Conservation (phyloP, 2,329 filamentous ascomycete genomes). For the Coniochaeta pulveracea region DNA sequence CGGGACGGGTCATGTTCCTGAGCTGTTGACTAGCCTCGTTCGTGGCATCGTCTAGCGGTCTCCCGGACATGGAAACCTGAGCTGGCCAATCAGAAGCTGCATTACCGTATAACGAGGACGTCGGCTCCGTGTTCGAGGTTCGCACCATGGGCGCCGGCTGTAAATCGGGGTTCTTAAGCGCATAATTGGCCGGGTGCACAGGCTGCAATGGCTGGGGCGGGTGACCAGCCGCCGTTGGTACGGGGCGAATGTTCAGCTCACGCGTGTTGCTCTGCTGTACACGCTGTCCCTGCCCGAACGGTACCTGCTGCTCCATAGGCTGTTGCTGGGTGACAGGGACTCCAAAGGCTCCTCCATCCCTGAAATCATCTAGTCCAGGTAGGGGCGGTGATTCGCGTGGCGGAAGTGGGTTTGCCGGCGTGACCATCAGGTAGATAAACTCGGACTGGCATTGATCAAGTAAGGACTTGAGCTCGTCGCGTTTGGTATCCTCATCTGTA, state of each 20-base stretch:
- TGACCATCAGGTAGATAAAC: conserved; percentile 58
- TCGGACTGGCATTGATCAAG: conserved; percentile 55
- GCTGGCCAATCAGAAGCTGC: conserved; percentile 20
- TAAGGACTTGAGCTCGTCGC: conserved; percentile 46
- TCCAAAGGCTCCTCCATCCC: conserved; percentile 40
- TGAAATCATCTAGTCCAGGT: conserved; percentile 47
- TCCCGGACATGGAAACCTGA: conserved; percentile 13
- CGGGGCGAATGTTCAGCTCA: conserved; percentile 40
- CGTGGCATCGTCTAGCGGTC: conserved; percentile 11
- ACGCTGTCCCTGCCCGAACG: conserved; percentile 16
- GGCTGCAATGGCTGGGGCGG: conserved; percentile 43
- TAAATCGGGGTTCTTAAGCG: conserved; percentile 23
- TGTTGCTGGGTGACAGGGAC: conserved; percentile 19
- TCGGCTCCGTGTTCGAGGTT: conserved; percentile 29
- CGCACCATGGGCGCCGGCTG: conserved; percentile 40
- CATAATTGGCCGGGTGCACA: conserved; percentile 18
- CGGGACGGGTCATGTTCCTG: conserved; percentile 25
- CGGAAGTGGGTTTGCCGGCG: conserved; percentile 52
- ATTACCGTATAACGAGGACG: conserved; percentile 26
- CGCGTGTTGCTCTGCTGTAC: conserved; percentile 41
- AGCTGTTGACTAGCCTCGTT: conserved; percentile 23
- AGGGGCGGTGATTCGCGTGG: conserved; percentile 51
- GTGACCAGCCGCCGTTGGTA: conserved; percentile 41
- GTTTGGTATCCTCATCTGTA: conserved; percentile 38
- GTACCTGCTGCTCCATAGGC: conserved; percentile 19